Evolutionary conservation across 2,329 filamentous ascomycete genomes (phyloP), one percentile per base, ranked within the genome.

Genomic region (Bipolaris victoriae): DNA sequence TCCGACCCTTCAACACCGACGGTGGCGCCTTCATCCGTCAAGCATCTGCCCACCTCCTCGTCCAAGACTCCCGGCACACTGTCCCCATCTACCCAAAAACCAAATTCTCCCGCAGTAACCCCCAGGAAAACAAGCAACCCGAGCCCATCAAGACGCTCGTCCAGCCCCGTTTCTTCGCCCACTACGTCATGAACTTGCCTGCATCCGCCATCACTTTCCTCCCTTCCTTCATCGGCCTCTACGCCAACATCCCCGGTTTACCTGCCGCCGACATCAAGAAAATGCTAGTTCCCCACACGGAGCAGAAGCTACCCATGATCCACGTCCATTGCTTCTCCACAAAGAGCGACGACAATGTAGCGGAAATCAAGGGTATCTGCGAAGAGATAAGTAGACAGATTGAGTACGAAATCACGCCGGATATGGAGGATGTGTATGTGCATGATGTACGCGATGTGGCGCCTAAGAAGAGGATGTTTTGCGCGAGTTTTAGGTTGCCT

Each of bases 171-270:
- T 88, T 88, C 36, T 91, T 98, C 73, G 84, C 88, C n/a, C 95
- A 98, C 80, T 99, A 93, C 75, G 90, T 98, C 64, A 97, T 99
- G 91, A 99, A 99, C 78, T 88, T 99, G 15, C 95, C 95, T 0
- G 95, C 93, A 1, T 90, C 88, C 1, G 94, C 95, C 1, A 88
- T 95, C 58, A 88, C 90, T 57, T 99, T 99, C 74, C 83, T 97
- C 69, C 81, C 86, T 29, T 80, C 82, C 11, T 96, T 92, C 81
- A 85, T 87, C 18, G 94, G 95, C 4, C 77, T 97, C 15, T 98
- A 97, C 73, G 79, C 84, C n/a, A 82, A 86, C 22, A 87, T 76
- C 1, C 69, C 72, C 3, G 64, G 64, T 35, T 44, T 69, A 1
- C 53, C 71, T 1, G 58, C 56, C 11, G 49, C 60, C 1, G 62